Conservation (phyloP, 2,329 filamentous ascomycete genomes). For the Sclerotinia spermophila region DNA sequence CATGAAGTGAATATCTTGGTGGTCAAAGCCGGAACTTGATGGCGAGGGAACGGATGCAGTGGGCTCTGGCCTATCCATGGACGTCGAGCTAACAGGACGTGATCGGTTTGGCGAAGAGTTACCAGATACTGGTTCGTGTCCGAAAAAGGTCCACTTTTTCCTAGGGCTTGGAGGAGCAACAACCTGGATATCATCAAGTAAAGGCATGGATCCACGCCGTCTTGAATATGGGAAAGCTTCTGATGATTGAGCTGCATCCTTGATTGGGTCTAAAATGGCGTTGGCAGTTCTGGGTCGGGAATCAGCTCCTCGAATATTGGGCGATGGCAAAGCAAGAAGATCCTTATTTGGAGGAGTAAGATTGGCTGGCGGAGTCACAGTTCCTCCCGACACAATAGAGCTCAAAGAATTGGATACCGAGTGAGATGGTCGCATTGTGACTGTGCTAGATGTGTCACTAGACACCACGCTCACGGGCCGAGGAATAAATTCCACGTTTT, state of each 20-base stretch:
- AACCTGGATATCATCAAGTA: constrained; percentile 42
- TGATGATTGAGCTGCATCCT: constrained; percentile 39
- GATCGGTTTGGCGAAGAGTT: constrained; percentile 45
- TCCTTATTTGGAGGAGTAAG: constrained; percentile 39
- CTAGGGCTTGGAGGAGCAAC: constrained; percentile 37
- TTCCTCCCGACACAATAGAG: constrained; percentile 66
- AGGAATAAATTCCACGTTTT: constrained; percentile 78
- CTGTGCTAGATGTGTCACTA: constrained; percentile 76
- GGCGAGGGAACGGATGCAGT: constrained; percentile 18
- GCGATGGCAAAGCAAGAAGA: constrained; percentile 37
- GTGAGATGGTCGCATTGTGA: constrained; percentile 63
- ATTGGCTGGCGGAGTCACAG: constrained; percentile 30
- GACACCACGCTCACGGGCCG: constrained; percentile 80
- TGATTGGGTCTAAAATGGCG: constrained; percentile 52
- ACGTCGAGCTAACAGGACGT: constrained; percentile 42
- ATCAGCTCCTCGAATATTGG: constrained; percentile 44
- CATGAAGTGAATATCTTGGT: constrained; percentile 27
- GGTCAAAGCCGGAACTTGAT: constrained; percentile 6
- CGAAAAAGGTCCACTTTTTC: constrained; percentile 38
- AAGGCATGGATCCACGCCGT: constrained; percentile 58
- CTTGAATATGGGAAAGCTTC: constrained; percentile 31
- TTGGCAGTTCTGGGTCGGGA: constrained; percentile 67
- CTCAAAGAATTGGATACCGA: constrained; percentile 71
- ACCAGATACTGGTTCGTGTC: constrained; percentile 33
- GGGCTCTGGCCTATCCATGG: constrained; percentile 37